Base-by-base conservation (phyloP, 2,329 filamentous ascomycete genomes). In the Fusarium protoensiforme region DNA sequence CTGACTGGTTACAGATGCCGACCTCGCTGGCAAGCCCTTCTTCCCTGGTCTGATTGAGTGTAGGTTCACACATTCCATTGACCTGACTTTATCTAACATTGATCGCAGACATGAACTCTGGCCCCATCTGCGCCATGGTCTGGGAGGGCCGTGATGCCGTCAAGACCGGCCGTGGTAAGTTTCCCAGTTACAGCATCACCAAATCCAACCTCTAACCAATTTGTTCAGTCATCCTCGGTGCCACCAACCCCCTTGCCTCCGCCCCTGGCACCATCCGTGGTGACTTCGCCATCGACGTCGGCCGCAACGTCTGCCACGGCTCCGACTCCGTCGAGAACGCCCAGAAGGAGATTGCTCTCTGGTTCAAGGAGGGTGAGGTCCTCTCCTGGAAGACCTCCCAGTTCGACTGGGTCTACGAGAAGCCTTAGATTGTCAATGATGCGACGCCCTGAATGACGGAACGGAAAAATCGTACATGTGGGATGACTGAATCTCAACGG, bases 251-350 rank as follows among this genome's bases (percentile, higher is more conserved):
- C 82, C 91, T 96, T 77, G 94, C 92, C 84, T 98, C 96, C 67
- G 91, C 92, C 81, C 96, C 96, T 76, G 96, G 96, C 85, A 99
- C 96, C 89, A 99, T 99, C 91, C 96, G 96, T 88, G 96, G 95
- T 86, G 93, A 96, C 89, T 95, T 85, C 85, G 93, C 93, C 85
- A 93, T 96, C 80, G 91, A 87, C 69, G 83, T 86, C 84, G 96
- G 96, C 88, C 94, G 96, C 86, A 99, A 99, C 90, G 95, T 98
- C 88, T 98, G 96, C 94, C 96, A 99, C 92, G 96, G 96, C 85
- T 98, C 95, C 86, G 96, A 99, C 91, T 92, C 90, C 84, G 96
- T 99, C 87, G 96, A 99, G 92, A 98, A 91, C 89, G 96, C 96
- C 87, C 91, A 98, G 93, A 98, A 98, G 94, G 96, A 99, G 91